Percentiles rank a stretch among this genome's conserved stretches.
Conservation (phyloP, 1,139 yeast species). For the Pichia sp. region DNA sequence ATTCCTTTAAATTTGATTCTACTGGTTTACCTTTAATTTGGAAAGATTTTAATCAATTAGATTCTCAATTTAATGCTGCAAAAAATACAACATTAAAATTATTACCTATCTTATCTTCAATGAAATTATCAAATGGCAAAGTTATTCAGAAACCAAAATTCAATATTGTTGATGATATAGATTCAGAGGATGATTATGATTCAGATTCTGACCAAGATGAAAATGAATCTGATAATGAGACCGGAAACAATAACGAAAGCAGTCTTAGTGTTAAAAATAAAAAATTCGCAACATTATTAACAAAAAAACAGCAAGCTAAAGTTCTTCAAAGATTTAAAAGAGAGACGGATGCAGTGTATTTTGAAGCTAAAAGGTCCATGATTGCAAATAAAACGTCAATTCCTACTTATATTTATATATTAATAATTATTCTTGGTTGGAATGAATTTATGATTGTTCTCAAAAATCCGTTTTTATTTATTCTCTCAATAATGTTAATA, state of each 20-base stretch:
- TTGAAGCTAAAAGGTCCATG: slow-evolving; percentile 79
- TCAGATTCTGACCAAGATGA: neutral
- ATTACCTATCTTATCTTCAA: slow-evolving; percentile 55
- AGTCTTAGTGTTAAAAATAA: slow-evolving; percentile 38
- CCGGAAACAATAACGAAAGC: slow-evolving; percentile 33
- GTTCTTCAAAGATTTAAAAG: slow-evolving; percentile 60
- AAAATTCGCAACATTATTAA: slow-evolving; percentile 54
- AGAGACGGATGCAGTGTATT: slow-evolving; percentile 71
- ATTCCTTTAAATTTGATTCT: slow-evolving; percentile 73
- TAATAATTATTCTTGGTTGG: slow-evolving; percentile 83
- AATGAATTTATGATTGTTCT: slow-evolving; percentile 87
- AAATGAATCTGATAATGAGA: slow-evolving; percentile 17
- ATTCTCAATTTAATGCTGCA: slow-evolving; percentile 54
- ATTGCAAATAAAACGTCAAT: slow-evolving; percentile 67
- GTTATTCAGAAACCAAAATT: slow-evolving; percentile 53
- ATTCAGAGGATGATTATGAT: slow-evolving; percentile 25
- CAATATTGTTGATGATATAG: slow-evolving; percentile 33
- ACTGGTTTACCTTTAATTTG: slow-evolving; percentile 75
- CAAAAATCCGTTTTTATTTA: slow-evolving; percentile 73
- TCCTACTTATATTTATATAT: slow-evolving; percentile 73
- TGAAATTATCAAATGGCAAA: slow-evolving; percentile 45
- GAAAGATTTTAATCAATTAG: slow-evolving; percentile 70
- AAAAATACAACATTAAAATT: slow-evolving; percentile 49
- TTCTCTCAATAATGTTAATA: slow-evolving; percentile 48
- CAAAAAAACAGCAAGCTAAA: slow-evolving; percentile 50